These are phyloP conservation scores for Aspergillus spinulosporus DNA, from an alignment of 2,329 filamentous ascomycete species.

Conservation along the genomic window DNA sequence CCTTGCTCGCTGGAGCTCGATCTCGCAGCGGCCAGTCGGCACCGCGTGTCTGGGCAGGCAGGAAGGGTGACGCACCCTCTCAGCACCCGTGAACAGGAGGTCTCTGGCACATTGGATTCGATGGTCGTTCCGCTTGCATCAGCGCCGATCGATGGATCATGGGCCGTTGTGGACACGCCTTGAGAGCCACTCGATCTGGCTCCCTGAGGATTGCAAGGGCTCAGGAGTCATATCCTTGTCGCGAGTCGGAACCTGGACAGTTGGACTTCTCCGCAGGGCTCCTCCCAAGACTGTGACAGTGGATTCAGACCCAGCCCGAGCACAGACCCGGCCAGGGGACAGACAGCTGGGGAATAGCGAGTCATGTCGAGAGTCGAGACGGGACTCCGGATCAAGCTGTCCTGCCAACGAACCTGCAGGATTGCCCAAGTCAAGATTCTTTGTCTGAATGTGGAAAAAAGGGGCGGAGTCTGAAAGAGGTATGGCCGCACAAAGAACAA, in stretches of 20 bases:
- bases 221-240: not conserved
- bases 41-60: not conserved
- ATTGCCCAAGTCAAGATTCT: not conserved
- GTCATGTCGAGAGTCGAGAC: not conserved
- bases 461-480: not conserved
- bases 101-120: not conserved
- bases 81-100: not conserved
- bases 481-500: not conserved
- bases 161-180: not conserved
- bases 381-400: not conserved
- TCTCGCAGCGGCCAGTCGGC: not conserved
- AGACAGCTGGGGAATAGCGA: not conserved
- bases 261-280: not conserved
- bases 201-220: not conserved
- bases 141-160: slow-evolving; percentile 5
- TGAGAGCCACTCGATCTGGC: not conserved
- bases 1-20: not conserved
- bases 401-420: not conserved
- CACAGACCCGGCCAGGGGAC: not conserved
- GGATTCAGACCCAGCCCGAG: not conserved
- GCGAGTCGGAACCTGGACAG: not conserved
- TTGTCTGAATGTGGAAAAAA: not conserved
- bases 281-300: not conserved
- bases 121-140: slow-evolving; percentile 4
- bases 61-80: not conserved